phyloP scores from a whole-genome alignment of 2,329 filamentous ascomycete species.

The Aspergillus sp. region DNA sequence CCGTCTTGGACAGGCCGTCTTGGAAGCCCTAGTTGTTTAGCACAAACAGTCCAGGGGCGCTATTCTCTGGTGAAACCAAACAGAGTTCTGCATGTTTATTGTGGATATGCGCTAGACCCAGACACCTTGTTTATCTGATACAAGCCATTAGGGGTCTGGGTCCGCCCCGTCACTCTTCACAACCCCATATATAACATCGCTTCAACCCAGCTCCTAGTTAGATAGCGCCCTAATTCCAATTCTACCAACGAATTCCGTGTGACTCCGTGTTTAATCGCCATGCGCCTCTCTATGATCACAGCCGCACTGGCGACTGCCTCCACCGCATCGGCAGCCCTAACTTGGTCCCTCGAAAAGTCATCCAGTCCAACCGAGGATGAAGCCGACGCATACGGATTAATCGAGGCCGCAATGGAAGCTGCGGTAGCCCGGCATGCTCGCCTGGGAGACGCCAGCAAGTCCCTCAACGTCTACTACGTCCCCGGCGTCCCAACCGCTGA shows the following conservation, averaged over 20 bases:
- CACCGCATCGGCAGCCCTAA: neutral
- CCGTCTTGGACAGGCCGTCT: no score
- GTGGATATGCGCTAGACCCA: no score
- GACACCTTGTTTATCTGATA: no score
- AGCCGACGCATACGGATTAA: constrained; percentile 1
- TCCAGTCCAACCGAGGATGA: neutral
- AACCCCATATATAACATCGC: no score
- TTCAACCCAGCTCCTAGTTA: fast-evolving
- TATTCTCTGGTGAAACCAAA: no score
- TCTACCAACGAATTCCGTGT: neutral
- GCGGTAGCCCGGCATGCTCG: constrained; percentile 8
- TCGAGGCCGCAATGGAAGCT: constrained; percentile 6
- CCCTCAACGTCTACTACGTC: constrained; percentile 3
- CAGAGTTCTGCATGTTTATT: no score
- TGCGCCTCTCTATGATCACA: neutral
- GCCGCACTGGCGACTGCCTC: neutral
- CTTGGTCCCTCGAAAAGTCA: neutral
- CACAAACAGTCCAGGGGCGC: no score
- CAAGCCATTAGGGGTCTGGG: no score
- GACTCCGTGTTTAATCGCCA: neutral
- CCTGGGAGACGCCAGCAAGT: constrained; percentile 5
- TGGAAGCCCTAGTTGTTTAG: no score
- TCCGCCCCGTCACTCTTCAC: no score
- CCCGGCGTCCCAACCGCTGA: constrained; percentile 11
- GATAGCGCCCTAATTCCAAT: neutral